These are phyloP conservation scores for Phalaenopsis aphrodite DNA, from an alignment of 106 monocot species.

Conservation along the genomic window DNA sequence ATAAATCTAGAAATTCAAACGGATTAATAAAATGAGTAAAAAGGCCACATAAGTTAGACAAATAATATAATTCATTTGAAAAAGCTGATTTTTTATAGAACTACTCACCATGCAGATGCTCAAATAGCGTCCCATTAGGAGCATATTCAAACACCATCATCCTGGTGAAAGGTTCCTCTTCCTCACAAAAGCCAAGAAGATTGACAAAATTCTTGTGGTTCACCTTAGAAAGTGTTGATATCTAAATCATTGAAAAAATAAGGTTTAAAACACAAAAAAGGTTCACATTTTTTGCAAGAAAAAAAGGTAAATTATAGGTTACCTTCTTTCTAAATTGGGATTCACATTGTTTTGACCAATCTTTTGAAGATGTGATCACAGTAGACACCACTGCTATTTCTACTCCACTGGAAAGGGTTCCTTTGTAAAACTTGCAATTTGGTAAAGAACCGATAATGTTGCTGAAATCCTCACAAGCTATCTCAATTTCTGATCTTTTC, in stretches of 20 bases:
- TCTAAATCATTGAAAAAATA: slow-evolving; percentile 20
- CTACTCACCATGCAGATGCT: slow-evolving; percentile 60
- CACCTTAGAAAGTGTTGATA: slow-evolving; percentile 43
- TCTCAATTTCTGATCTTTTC: slow-evolving; percentile 30
- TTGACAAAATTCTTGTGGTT: slow-evolving; percentile 67
- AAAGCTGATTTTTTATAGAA: background rate
- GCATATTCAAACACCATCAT: slow-evolving; percentile 75
- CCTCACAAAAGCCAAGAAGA: slow-evolving; percentile 49
- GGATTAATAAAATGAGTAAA: no score
- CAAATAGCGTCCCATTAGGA: slow-evolving; percentile 57
- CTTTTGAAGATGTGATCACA: slow-evolving; percentile 11
- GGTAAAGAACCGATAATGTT: slow-evolving; percentile 34
- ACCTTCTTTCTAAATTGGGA: slow-evolving; percentile 42
- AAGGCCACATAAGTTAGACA: no score
- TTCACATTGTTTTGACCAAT: slow-evolving; percentile 40
- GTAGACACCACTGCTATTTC: slow-evolving; percentile 55
- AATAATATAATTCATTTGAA: no score
- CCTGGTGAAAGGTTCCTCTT: slow-evolving; percentile 45
- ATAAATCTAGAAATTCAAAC: no score
- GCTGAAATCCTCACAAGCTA: slow-evolving; percentile 50
- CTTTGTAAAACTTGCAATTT: slow-evolving; percentile 40
- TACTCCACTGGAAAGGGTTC: slow-evolving; percentile 48
- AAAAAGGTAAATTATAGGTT: background rate
- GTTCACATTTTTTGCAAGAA: background rate
- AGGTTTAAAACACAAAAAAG: background rate